A percentile compares a stretch with the other conserved stretches of the same genome.
phyloP scores from a whole-genome alignment of 2,329 filamentous ascomycete species.

The Bisporella sp. region DNA sequence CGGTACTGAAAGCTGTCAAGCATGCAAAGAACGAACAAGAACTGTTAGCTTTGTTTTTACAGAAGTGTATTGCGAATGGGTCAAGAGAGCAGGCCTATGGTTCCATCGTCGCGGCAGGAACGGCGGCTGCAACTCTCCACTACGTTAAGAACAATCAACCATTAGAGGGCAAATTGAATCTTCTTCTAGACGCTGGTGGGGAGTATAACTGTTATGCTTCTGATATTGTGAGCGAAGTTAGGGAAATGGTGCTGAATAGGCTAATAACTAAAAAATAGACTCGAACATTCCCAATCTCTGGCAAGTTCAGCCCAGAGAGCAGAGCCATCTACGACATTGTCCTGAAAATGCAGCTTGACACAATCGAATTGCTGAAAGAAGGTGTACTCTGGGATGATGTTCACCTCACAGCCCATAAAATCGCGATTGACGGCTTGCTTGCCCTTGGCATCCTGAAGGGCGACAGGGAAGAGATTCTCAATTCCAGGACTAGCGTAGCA shows the following conservation, averaged over 20 bases:
- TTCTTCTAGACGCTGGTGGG: conserved; percentile 78
- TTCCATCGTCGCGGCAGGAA: conserved; percentile 75
- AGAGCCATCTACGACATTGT: conserved; percentile 77
- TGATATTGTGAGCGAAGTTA: conserved; percentile 44
- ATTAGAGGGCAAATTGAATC: conserved; percentile 63
- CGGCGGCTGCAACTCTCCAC: conserved; percentile 77
- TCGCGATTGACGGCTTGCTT: conserved; percentile 75
- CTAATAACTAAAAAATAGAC: conserved; percentile 48
- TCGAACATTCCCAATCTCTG: conserved; percentile 76
- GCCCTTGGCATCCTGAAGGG: conserved; percentile 67
- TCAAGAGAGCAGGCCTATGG: conserved; percentile 82
- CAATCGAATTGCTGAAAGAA: conserved; percentile 64
- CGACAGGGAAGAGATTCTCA: conserved; percentile 65
- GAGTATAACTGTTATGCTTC: conserved; percentile 70
- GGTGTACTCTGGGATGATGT: conserved; percentile 77
- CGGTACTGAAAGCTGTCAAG: conserved; percentile 53
- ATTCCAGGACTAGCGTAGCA: conserved; percentile 72
- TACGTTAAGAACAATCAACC: conserved; percentile 75
- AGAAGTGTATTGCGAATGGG: conserved; percentile 66
- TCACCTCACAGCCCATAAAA: conserved; percentile 70
- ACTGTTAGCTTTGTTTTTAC: conserved; percentile 74
- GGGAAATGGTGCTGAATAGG: not conserved
- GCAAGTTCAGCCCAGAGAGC: conserved; percentile 62
- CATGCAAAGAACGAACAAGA: conserved; percentile 71
- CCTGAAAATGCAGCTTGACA: conserved; percentile 76